Evolutionary conservation across 805 yeast species (phyloP).

Genomic region (Naumovozyma baii): DNA sequence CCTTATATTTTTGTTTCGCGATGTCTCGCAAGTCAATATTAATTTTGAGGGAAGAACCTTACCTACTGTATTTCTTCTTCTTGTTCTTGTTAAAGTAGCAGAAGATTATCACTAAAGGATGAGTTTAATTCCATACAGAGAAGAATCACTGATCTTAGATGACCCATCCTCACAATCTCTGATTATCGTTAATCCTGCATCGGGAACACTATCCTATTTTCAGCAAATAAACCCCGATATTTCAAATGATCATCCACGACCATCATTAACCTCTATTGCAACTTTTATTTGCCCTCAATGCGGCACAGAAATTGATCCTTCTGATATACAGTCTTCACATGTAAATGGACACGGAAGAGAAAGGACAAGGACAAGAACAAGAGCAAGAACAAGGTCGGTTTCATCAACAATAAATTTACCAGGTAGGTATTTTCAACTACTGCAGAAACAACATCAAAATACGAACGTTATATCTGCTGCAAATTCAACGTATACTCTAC

Average conservation of each 20-base stretch:
- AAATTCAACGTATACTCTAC: no score
- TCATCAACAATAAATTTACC: constrained; percentile 9
- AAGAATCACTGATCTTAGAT: constrained; percentile 20
- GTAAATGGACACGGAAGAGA: no score
- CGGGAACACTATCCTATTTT: constrained; percentile 20
- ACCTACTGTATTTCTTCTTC: no score
- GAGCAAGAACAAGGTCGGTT: not conserved
- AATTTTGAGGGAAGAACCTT: no score
- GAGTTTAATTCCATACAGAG: constrained; percentile 23
- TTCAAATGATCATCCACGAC: not conserved
- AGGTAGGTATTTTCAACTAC: constrained; percentile 14
- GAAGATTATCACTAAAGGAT: constrained; percentile 3
- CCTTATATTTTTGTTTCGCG: no score
- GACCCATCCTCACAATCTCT: constrained; percentile 25
- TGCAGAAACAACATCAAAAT: constrained; percentile 5
- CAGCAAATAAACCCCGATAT: constrained; percentile 7
- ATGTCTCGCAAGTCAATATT: no score
- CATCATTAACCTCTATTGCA: constrained; percentile 10
- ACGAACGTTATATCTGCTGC: not conserved
- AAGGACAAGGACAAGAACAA: no score
- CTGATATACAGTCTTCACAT: not conserved
- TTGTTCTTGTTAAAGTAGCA: no score
- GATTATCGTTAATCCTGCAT: constrained; percentile 21
- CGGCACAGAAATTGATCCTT: constrained; percentile 20
- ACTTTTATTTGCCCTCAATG: constrained; percentile 25